Evolutionary conservation across 2,329 filamentous ascomycete species (phyloP), one percentile per base, ranked within the genome.

Genomic region (Ophiostoma perfectum): DNA sequence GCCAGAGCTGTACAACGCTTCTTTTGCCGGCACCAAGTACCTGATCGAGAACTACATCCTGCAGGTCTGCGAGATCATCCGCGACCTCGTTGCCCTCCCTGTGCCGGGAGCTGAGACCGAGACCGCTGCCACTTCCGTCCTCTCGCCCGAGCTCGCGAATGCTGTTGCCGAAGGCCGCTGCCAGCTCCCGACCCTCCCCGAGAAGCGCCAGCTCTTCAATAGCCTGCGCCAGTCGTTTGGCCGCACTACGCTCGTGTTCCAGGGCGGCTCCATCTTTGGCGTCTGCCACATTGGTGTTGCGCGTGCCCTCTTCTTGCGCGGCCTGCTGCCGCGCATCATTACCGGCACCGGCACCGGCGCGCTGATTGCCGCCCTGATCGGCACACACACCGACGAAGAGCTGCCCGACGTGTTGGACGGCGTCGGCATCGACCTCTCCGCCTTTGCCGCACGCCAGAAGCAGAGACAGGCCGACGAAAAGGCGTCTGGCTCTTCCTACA

Each of bases 21-120:
- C 92, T 12, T 95, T 95, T 75, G 90, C 90, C 1, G 93, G 93
- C 16, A 97, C 93, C 0, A 97, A 97, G 77, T 86, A 91, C 67
- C 80, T 97, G 64, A 96, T 97, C 71, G 93, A 97, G 75, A 91
- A 96, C 77, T 97, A 97, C 75, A 89, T 96, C 71, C 88, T 89
- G 0, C 88, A 94, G 75, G 89, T 96, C 47, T 90, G 90, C n/a
- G 86, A 90, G 69, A 90, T 91, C 1, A 87, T 97, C 67, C 86
- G 91, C 70, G 89, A 93, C 74, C 88, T 97, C 49, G 88, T 88
- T 41, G 80, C 77, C 27, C 82, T 92, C 66, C 87, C 90, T 27
- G 89, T 86, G 5, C 41, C 64, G 3, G 60, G 4, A 1, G 39
- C 7, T 3, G 58, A 18, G 16, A 18, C n/a, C 6, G 60, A 42